A percentile compares a stretch with the other conserved stretches of the same genome.
phyloP scores from a whole-genome alignment of 768 basidiomycete species.

The Podaxis sp. region DNA sequence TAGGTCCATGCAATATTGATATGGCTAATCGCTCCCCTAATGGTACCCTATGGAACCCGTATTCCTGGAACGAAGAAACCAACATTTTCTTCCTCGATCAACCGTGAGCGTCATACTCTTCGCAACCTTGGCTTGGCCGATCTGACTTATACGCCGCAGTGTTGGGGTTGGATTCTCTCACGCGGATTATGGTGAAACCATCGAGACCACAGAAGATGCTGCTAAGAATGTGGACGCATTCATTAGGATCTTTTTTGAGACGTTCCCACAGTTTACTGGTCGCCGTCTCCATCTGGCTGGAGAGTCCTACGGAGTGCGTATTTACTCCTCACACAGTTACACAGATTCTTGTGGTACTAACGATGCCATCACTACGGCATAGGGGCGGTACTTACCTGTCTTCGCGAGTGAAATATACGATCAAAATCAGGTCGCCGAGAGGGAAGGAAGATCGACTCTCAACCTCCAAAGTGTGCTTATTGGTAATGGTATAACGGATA shows the following conservation, averaged over 20 bases:
- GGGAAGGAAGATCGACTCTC: slow-evolving; percentile 49
- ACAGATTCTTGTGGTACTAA: slow-evolving; percentile 10
- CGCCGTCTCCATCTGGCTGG: slow-evolving; percentile 69
- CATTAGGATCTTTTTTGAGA: slow-evolving; percentile 74
- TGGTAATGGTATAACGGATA: slow-evolving; percentile 48
- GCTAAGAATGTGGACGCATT: slow-evolving; percentile 74
- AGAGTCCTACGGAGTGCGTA: slow-evolving; percentile 59
- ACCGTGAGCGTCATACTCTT: slow-evolving; percentile 53
- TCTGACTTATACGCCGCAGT: slow-evolving; percentile 3
- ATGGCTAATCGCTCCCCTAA: slow-evolving; percentile 46
- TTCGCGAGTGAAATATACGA: slow-evolving; percentile 78
- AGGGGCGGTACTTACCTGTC: slow-evolving; percentile 70
- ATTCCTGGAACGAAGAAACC: slow-evolving; percentile 67
- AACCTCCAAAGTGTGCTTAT: slow-evolving; percentile 71
- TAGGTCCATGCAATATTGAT: slow-evolving; percentile 48
- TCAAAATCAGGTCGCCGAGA: slow-evolving; percentile 52
- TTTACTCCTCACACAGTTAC: background rate
- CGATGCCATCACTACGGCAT: background rate
- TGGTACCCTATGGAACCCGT: slow-evolving; percentile 49
- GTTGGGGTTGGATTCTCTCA: slow-evolving; percentile 24
- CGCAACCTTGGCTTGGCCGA: slow-evolving; percentile 56
- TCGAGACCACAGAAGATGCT: slow-evolving; percentile 75
- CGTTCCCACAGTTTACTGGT: slow-evolving; percentile 68
- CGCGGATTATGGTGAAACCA: slow-evolving; percentile 61
- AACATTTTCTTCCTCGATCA: slow-evolving; percentile 64